Conservation (phyloP, 1,139 yeast genomes). For the Pichia kudriavzevii region DNA sequence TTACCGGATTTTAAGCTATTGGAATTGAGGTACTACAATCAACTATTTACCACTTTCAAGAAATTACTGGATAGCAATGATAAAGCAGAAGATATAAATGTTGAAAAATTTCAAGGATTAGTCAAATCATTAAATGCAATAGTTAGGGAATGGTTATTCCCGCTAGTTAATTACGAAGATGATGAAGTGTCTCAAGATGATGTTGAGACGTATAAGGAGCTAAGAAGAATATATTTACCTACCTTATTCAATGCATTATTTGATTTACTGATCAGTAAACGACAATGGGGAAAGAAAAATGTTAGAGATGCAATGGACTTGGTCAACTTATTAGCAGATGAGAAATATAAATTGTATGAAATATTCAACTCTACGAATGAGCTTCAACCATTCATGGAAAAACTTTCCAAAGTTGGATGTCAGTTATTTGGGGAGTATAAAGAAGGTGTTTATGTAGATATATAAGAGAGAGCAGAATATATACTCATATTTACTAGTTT, state of each 20-base stretch:
- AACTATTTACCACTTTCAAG: slow-evolving; percentile 18
- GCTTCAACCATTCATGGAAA: slow-evolving; percentile 51
- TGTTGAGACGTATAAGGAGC: slow-evolving; percentile 30
- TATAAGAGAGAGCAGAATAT: neutral
- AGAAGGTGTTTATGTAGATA: slow-evolving; percentile 31
- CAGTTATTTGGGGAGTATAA: slow-evolving; percentile 24
- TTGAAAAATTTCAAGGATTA: slow-evolving; percentile 6
- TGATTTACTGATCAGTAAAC: slow-evolving; percentile 32
- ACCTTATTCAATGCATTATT: slow-evolving; percentile 55
- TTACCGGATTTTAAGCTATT: slow-evolving; percentile 15
- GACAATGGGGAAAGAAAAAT: slow-evolving; percentile 25
- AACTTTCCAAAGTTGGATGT: slow-evolving; percentile 44
- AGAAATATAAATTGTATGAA: slow-evolving; percentile 38
- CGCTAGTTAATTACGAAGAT: slow-evolving; percentile 17
- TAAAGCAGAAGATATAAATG: neutral
- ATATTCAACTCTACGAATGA: slow-evolving; percentile 54
- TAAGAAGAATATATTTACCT: slow-evolving; percentile 70
- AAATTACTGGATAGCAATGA: slow-evolving; percentile 12
- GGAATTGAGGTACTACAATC: slow-evolving; percentile 24
- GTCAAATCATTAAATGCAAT: slow-evolving; percentile 15
- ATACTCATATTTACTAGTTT: slow-evolving; percentile 15
- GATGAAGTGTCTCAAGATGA: slow-evolving; percentile 14
- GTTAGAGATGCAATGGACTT: slow-evolving; percentile 47
- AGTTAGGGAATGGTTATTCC: slow-evolving; percentile 20
- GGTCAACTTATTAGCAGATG: slow-evolving; percentile 48